Evolutionary conservation across 768 basidiomycete genomes (phyloP).

Genomic region (Phlegmacium glaucopus): DNA sequence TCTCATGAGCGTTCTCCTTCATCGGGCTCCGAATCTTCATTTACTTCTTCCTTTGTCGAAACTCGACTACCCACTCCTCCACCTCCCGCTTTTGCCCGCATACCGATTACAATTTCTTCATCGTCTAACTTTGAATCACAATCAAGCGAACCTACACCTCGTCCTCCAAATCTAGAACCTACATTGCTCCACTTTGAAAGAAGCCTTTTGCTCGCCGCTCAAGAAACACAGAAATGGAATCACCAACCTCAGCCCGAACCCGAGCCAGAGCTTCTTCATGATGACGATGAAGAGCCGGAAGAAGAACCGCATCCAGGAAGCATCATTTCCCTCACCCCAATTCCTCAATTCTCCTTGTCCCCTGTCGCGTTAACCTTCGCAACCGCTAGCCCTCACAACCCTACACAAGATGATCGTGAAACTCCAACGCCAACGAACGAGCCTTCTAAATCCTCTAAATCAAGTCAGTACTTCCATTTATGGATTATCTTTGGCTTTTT

Average conservation of each 20-base stretch:
- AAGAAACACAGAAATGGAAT: constrained; percentile 7
- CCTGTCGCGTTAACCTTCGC: constrained; percentile 14
- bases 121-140: constrained; percentile 5
- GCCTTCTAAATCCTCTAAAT: not conserved
- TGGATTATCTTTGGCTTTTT: not conserved
- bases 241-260: constrained; percentile 1
- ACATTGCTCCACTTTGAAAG: constrained; percentile 14
- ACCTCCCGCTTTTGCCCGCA: constrained; percentile 16
- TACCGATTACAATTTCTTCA: constrained; percentile 4
- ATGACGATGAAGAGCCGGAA: constrained; percentile 13
- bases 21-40: constrained; percentile 21
- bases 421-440: constrained; percentile 14
- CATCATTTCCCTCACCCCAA: constrained; percentile 18
- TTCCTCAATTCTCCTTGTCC: constrained; percentile 4
- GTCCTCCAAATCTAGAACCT: constrained; percentile 24
- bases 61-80: constrained; percentile 23
- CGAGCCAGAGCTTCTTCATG: not conserved
- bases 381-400: constrained; percentile 1
- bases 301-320: constrained; percentile 22
- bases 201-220: constrained; percentile 12
- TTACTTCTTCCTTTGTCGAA: constrained; percentile 14
- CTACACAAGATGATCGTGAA: constrained; percentile 7
- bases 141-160: constrained; percentile 23
- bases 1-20: constrained; percentile 15
- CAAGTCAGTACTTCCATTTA: not conserved